Evolutionary conservation across 495 filamentous ascomycete genomes (phyloP).

Genomic region (Lineolata rhizophorae): DNA sequence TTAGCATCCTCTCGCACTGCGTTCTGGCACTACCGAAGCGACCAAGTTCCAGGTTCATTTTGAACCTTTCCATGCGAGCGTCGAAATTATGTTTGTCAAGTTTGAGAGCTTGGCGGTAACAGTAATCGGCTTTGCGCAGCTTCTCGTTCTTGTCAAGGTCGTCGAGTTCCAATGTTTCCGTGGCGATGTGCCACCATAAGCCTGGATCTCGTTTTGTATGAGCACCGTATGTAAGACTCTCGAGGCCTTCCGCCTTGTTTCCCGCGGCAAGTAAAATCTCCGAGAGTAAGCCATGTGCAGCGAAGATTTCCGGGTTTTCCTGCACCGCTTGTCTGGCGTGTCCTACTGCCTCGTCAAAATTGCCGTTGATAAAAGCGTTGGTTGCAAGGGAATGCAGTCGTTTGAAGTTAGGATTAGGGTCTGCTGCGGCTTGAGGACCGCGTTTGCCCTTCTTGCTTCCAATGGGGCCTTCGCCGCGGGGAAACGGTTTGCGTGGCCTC

Average conservation of each 20-base stretch:
- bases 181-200: constrained; percentile 40
- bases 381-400: not conserved
- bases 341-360: constrained; percentile 40
- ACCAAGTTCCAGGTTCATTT: constrained; percentile 33
- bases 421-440: not conserved
- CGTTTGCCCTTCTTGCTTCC: not conserved
- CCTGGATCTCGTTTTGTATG: constrained; percentile 43
- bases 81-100: constrained; percentile 34
- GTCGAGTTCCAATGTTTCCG: constrained; percentile 31
- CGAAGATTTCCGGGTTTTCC: constrained; percentile 64
- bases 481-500: too few relatives aligned
- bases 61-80: constrained; percentile 36
- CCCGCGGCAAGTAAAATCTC: constrained; percentile 49
- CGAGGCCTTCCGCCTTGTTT: constrained; percentile 40
- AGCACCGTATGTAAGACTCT: constrained; percentile 47
- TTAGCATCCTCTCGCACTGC: constrained; percentile 43
- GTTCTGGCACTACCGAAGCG: constrained; percentile 30
- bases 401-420: not conserved
- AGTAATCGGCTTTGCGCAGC: constrained; percentile 41
- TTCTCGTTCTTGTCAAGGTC: constrained; percentile 24
- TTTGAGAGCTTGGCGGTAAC: constrained; percentile 45
- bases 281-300: constrained; percentile 53
- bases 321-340: constrained; percentile 47
- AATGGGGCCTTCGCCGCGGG: too few relatives aligned
- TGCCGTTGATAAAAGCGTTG: constrained; percentile 4